These are phyloP conservation scores for Cyathus striatus DNA, from an alignment of 768 basidiomycete species.

Conservation along the genomic window DNA sequence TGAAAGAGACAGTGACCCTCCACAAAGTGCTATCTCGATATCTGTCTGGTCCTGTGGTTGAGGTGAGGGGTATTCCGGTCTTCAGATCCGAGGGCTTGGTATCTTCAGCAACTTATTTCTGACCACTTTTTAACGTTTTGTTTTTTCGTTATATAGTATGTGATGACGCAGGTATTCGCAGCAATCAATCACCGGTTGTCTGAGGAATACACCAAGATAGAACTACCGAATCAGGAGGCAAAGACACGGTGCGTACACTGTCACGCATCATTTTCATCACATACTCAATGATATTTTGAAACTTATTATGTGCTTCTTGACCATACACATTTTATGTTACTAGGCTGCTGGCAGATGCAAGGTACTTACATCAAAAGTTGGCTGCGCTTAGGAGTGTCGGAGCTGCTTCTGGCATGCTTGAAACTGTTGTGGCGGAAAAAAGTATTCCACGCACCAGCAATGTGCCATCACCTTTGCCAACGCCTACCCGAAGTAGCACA, in stretches of 20 bases:
- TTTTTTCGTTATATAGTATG: slow-evolving; percentile 46
- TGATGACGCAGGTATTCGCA: slow-evolving; percentile 94
- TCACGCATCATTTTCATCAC: background rate
- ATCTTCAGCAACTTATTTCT: background rate
- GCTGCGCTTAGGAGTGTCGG: slow-evolving; percentile 69
- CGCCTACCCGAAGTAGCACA: slow-evolving; percentile 28
- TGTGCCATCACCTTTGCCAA: slow-evolving; percentile 13
- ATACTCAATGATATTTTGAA: slow-evolving; percentile 2
- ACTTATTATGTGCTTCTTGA: background rate
- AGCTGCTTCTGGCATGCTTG: slow-evolving; percentile 72
- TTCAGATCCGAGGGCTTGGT: slow-evolving; percentile 4
- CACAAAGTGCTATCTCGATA: slow-evolving; percentile 96
- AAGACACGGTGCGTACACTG: slow-evolving; percentile 66
- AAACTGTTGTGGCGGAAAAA: slow-evolving; percentile 83
- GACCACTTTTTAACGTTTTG: slow-evolving; percentile 6
- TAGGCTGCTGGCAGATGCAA: slow-evolving; percentile 79
- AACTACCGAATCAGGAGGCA: slow-evolving; percentile 77
- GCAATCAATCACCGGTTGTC: slow-evolving; percentile 88
- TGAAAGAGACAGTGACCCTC: slow-evolving; percentile 92
- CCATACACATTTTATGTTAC: slow-evolving; percentile 4
- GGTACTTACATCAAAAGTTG: slow-evolving; percentile 71
- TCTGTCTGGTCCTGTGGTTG: slow-evolving; percentile 70
- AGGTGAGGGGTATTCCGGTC: slow-evolving; percentile 45
- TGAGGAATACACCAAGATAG: slow-evolving; percentile 80
- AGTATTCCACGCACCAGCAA: slow-evolving; percentile 34